Evolutionary conservation across 2,329 filamentous ascomycete genomes (phyloP).

Genomic region (Neofusicoccum cordaticola): DNA sequence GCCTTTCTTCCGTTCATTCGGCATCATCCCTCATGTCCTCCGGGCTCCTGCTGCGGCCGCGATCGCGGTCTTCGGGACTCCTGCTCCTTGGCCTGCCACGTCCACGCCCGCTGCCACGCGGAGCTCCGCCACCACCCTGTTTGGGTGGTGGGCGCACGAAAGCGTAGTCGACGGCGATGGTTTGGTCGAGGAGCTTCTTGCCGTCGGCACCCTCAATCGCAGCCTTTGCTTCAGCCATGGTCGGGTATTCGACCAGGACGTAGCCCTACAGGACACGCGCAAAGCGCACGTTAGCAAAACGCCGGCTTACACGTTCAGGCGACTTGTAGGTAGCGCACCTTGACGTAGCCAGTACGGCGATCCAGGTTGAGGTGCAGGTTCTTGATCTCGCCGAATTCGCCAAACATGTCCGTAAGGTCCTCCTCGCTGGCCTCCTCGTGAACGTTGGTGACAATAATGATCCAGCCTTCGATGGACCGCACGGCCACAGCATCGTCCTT

Average conservation of each 20-base stretch:
- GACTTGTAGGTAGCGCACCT: constrained; percentile 51
- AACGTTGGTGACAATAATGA: constrained; percentile 80
- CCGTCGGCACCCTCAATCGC: constrained; percentile 77
- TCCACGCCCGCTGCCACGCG: constrained; percentile 22
- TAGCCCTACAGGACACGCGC: constrained; percentile 62
- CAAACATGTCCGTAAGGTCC: constrained; percentile 76
- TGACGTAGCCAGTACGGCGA: constrained; percentile 79
- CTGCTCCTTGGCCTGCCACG: constrained; percentile 40
- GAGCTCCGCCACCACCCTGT: constrained; percentile 31
- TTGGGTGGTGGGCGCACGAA: constrained; percentile 73
- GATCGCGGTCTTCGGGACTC: constrained; percentile 40
- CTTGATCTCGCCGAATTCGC: constrained; percentile 82
- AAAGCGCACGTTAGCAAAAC: not conserved
- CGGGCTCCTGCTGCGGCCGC: constrained; percentile 22
- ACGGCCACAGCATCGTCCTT: constrained; percentile 68
- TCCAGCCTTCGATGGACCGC: constrained; percentile 86
- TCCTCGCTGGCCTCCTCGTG: constrained; percentile 86
- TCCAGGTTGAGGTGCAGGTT: constrained; percentile 83
- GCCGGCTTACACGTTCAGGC: no score
- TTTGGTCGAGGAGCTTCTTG: constrained; percentile 77
- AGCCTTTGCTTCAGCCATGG: constrained; percentile 73
- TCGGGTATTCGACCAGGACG: constrained; percentile 80
- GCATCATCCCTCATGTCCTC: constrained; percentile 15
- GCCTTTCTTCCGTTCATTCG: not conserved
- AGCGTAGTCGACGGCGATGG: constrained; percentile 76